Evolutionary conservation across 2,329 filamentous ascomycete species (phyloP).

Genomic region (Geosmithia morbida): DNA sequence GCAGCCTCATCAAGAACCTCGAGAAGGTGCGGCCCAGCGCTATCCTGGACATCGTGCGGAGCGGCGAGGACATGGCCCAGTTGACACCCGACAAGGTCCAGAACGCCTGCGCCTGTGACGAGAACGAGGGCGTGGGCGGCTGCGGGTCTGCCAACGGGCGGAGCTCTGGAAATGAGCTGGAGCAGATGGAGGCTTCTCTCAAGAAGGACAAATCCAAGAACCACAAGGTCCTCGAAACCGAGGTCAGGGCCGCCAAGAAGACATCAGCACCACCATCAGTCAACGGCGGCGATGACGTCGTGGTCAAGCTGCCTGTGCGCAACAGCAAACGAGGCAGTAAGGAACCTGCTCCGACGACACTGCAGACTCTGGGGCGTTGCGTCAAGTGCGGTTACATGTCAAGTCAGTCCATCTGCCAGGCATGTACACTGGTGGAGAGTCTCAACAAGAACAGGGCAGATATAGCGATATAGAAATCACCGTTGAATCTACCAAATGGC

Average conservation of each 20-base stretch:
- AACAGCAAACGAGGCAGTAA: slow-evolving; percentile 12
- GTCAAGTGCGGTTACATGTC: slow-evolving; percentile 88
- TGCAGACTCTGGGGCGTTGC: slow-evolving; percentile 70
- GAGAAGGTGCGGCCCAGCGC: slow-evolving; percentile 88
- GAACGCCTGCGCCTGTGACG: slow-evolving; percentile 20
- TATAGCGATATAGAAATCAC: slow-evolving; percentile 30
- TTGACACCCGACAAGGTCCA: slow-evolving; percentile 33
- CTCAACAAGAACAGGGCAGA: slow-evolving; percentile 66
- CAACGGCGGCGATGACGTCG: slow-evolving; percentile 1
- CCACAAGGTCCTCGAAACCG: slow-evolving; percentile 14
- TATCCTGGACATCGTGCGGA: slow-evolving; percentile 86
- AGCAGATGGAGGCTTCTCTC: slow-evolving; percentile 52
- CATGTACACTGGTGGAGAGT: slow-evolving; percentile 77
- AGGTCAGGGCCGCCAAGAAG: slow-evolving; percentile 13
- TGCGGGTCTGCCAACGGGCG: slow-evolving; percentile 55
- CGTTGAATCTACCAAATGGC: slow-evolving; percentile 2
- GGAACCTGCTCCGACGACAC: slow-evolving; percentile 17
- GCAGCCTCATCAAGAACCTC: slow-evolving; percentile 85
- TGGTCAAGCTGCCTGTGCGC: slow-evolving; percentile 19
- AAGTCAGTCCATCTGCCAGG: slow-evolving; percentile 86
- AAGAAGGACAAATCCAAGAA: slow-evolving; percentile 5
- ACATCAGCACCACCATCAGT: neutral
- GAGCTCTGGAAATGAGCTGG: slow-evolving; percentile 62
- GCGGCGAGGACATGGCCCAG: slow-evolving; percentile 89
- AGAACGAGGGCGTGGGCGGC: slow-evolving; percentile 37